Evolutionary conservation across 2,329 filamentous ascomycete species (phyloP).

Genomic region (Plenodomus lindquistii): DNA sequence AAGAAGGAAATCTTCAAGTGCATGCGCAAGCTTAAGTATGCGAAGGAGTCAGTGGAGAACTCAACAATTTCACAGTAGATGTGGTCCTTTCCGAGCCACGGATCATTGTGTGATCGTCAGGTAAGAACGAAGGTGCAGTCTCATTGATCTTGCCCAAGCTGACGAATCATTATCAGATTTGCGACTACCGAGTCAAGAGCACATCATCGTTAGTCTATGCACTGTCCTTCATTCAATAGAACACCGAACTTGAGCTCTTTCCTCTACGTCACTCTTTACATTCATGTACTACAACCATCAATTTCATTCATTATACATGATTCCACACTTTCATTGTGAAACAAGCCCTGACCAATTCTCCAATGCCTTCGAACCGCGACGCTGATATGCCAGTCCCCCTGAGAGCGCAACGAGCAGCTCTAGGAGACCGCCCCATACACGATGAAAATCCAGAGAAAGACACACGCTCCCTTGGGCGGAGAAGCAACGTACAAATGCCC

Average conservation of each 20-base stretch:
- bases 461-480: too few species aligned
- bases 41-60: background rate
- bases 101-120: background rate
- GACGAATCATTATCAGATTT: background rate
- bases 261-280: background rate
- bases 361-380: background rate
- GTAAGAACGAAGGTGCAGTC: background rate
- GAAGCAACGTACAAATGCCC: too few species aligned
- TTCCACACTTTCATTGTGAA: background rate
- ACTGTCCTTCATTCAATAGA: background rate
- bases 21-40: background rate
- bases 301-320: background rate
- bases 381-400: background rate
- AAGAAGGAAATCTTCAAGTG: slow-evolving; percentile 1
- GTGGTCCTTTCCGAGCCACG: background rate
- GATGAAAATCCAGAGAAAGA: too few species aligned
- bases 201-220: background rate
- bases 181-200: background rate
- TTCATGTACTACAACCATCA: background rate
- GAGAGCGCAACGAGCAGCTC: background rate
- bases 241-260: background rate
- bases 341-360: background rate
- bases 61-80: background rate
- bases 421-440: background rate
- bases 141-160: background rate